Base-by-base conservation (phyloP, 164 flowering plant genomes). In the Magnolia sinica region DNA sequence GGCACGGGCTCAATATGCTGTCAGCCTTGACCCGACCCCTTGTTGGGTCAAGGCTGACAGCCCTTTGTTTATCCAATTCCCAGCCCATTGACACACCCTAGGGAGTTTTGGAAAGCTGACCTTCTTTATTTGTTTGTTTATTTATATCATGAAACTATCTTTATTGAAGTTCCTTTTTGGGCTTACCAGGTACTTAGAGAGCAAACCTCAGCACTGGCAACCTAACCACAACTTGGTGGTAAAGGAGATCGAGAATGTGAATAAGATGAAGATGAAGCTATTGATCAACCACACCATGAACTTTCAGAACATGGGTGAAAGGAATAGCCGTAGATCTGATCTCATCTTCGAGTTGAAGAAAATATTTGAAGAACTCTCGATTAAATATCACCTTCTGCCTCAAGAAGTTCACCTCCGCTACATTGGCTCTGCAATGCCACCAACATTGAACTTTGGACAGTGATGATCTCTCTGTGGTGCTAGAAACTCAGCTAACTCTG, bases 171-270 rank as follows among this genome's bases (percentile, higher is more conserved):
- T 50, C 64, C 45, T 58, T 49, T 16, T 75, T 23, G 37, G 65
- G 51, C 10, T 14, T 22, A 66, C 74, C 86, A 90, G 97, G 83
- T 89, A 88, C 87, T 71, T 93, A 74, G 97, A 93, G 65, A 81
- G 89, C 84, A 93, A 93, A 79, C 92, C 98, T 24, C 84, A 87
- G 66, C 87, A 88, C 70, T 95, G 97, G 97, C 86, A 82, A 22
- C 87, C 92, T 7, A 72, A 68, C 27, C 93, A 88, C 84, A 82
- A 83, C 14, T 84, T 93, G 23, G 76, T 83, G 29, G 84, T 93
- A 31, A 90, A 87, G 83, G 97, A 92, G 51, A 93, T 95, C 18
- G 92, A 85, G 80, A 72, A 95, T 71, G 78, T 91, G 77, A 91
- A 95, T 89, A 89, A 88, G 85, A 85, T 95, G 90, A 85, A 84